Percentiles rank a stretch among this genome's conserved stretches.
These are phyloP conservation scores for Chlorella sp. DNA, from an alignment of 139 green algal species.

Conservation along the genomic window DNA sequence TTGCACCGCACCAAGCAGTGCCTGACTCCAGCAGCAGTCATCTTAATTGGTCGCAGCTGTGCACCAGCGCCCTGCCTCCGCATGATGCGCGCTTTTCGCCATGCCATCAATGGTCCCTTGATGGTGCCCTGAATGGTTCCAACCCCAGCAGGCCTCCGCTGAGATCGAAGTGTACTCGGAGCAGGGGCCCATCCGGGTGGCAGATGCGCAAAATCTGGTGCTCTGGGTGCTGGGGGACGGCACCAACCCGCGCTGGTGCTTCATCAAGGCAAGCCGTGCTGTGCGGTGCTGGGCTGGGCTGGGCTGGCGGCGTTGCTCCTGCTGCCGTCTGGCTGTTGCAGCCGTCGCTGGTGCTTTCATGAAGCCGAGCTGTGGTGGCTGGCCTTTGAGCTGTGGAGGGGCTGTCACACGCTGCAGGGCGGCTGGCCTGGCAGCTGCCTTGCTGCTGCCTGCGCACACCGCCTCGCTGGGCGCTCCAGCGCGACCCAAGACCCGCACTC, in stretches of 20 bases:
- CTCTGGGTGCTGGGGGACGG: constrained; percentile 69
- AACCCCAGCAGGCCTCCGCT: constrained; percentile 1
- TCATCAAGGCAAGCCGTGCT: constrained; percentile 57
- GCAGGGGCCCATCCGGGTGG: constrained; percentile 39
- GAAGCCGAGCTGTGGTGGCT: no score
- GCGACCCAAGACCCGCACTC: no score
- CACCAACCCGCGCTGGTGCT: constrained; percentile 58
- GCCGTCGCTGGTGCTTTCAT: not conserved
- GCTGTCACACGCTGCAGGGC: not conserved
- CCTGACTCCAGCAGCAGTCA: not conserved
- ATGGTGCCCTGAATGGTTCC: not conserved
- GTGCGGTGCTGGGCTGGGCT: no score
- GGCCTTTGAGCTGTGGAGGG: not conserved
- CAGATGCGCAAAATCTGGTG: constrained; percentile 64
- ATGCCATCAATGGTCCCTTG: not conserved
- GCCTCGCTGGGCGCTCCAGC: no score
- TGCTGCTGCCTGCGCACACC: no score
- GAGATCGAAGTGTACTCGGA: constrained; percentile 2
- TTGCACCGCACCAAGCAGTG: no score
- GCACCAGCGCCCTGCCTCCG: no score
- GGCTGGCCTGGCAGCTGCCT: no score
- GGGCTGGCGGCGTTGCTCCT: not conserved
- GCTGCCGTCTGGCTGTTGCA: not conserved
- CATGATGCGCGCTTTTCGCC: no score
- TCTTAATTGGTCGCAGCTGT: not conserved